Evolutionary conservation across 2,329 filamentous ascomycete genomes (phyloP), one percentile per base, ranked within the genome.

Genomic region (Ustilaginoidea virens): DNA sequence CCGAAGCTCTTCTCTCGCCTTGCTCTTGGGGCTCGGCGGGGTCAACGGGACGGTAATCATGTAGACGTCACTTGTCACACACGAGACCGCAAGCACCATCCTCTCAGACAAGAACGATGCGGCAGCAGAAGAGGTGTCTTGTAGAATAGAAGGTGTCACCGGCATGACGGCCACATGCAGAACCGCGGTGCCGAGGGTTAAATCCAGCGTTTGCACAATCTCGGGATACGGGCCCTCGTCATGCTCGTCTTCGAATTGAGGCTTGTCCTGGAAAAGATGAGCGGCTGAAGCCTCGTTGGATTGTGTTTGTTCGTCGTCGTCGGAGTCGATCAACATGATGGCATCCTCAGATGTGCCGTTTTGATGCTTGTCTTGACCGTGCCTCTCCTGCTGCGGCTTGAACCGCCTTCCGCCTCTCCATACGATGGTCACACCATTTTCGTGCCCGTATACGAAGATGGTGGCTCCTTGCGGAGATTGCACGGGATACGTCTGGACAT

Each of bases 361-460:
- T 26, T 58, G 55, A 37, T 66, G 69, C 33, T 55, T 52, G 33
- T 52, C 52, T 7, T 39, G 37, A 2, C 39, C 35, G 4, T 24
- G 14, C 11, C 45, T 40, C 29, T 60, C 55, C 21, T 54, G 48
- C 2, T 48, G 37, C 2, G 55, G 36, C 43, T 71, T 75, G 40
- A 77, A 66, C n/a, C 60, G 57, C 28, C 60, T 61, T 8, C 72
- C 72, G 25, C 73, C 73, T 23, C 69, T 63, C 73, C 73, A 78
- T 15, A 70, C 48, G 21, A 77, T 42, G 3, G 63, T 70, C 23
- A 75, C 49, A 25, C 73, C 73, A 46, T 66, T 70, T 34, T 74
- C 69, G 39, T 76, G 71, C 25, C 67, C 71, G 40, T 74, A 74
- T 25, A 78, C 50, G 16, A 77, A 46, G 42, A 77, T 63, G 3